These are phyloP conservation scores for Puccinia triticina DNA, from an alignment of 1,284 basidiomycete species.

Conservation along the genomic window DNA sequence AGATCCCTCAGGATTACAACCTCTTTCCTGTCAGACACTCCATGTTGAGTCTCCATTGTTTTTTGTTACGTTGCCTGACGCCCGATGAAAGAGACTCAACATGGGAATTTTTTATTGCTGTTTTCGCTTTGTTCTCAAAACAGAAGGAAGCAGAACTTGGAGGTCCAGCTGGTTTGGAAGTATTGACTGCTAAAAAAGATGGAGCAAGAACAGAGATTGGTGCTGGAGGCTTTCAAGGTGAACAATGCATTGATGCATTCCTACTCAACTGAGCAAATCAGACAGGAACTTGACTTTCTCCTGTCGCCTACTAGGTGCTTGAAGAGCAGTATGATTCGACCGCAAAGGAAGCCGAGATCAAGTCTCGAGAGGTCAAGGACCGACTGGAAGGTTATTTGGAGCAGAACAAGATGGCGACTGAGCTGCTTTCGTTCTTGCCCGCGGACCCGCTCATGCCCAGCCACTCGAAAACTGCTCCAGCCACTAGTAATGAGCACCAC, in stretches of 20 bases:
- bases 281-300: neutral
- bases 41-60: neutral
- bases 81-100: neutral
- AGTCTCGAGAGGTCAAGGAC: slow-evolving; percentile 28
- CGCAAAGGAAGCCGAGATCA: slow-evolving; percentile 21
- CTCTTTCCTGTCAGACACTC: slow-evolving; percentile 20
- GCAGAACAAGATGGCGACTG: slow-evolving; percentile 18
- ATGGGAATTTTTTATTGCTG: too few species aligned
- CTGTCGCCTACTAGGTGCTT: neutral
- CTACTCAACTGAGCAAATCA: neutral
- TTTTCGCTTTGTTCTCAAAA: neutral
- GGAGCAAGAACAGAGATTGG: slow-evolving; percentile 9
- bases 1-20: slow-evolving; percentile 22
- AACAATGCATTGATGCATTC: neutral
- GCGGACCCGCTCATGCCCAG: neutral
- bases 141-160: slow-evolving; percentile 34
- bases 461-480: neutral
- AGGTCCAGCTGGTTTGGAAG: slow-evolving; percentile 31
- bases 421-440: slow-evolving; percentile 7
- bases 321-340: slow-evolving; percentile 22
- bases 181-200: slow-evolving; percentile 4
- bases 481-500: neutral
- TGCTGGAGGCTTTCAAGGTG: slow-evolving; percentile 23
- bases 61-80: neutral
- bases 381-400: slow-evolving; percentile 25